Evolutionary conservation across 2,329 filamentous ascomycete genomes (phyloP).

Genomic region (Clathrospora elynae): DNA sequence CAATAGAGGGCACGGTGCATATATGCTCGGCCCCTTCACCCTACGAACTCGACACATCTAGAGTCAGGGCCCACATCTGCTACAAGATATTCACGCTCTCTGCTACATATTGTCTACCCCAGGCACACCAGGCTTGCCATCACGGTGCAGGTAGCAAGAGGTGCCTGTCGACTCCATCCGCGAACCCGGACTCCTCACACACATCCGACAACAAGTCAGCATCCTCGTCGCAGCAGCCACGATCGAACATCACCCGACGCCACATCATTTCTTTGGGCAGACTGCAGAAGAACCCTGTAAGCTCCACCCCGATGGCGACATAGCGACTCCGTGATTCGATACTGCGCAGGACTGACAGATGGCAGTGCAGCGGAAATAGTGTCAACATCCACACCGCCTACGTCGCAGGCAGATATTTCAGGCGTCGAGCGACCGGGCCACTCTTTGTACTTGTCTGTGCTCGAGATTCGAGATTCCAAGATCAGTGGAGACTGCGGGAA

Average conservation of each 20-base stretch:
- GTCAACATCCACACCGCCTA: conserved; percentile 35
- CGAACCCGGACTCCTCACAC: conserved; percentile 34
- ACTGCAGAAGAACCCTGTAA: conserved; percentile 46
- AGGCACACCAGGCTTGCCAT: conserved; percentile 8
- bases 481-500: conserved; percentile 47
- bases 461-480: conserved; percentile 34
- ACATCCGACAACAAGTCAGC: conserved; percentile 38
- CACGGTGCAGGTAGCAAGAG: conserved; percentile 21
- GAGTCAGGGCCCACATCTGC: conserved; percentile 14
- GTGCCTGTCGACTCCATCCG: conserved; percentile 28
- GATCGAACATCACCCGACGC: conserved; percentile 36
- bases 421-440: conserved; percentile 30
- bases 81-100: conserved; percentile 5
- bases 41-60: conserved; percentile 14
- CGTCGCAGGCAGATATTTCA: conserved; percentile 37
- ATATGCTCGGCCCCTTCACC: conserved; percentile 42
- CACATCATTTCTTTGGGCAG: conserved; percentile 42
- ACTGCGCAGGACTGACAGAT: conserved; percentile 43
- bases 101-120: conserved; percentile 9
- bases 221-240: conserved; percentile 44
- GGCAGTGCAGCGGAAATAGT: conserved; percentile 33
- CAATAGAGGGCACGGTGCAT: conserved; percentile 41
- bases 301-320: conserved; percentile 41
- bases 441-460: conserved; percentile 42
- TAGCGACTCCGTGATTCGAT: conserved; percentile 32